Evolutionary conservation across 1,139 yeast genomes (phyloP), one percentile per base, ranked within the genome.

Genomic region (Yamadazyma spencermartinsiae): DNA sequence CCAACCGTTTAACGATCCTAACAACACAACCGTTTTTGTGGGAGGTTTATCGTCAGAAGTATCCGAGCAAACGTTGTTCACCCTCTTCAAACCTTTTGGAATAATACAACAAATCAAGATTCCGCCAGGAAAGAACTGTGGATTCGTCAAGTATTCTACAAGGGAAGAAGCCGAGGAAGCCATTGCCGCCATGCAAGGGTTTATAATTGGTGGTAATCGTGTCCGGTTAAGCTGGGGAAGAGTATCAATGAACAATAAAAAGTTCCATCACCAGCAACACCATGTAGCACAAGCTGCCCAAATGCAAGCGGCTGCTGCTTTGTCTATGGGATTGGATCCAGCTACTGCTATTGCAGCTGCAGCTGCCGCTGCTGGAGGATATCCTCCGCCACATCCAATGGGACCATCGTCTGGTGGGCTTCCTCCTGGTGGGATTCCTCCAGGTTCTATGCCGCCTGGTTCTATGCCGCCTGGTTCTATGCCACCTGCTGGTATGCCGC

Each of bases 51-150:
- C 92, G 7, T 71, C 82, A 15, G 80, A 82, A 37, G 89, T 87
- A 19, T 72, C 80, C 12, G 97, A 88, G 55, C 84, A 81, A 36
- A 86, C 89, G 28, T 65, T 90, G 36, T 76, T 82, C 48, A 70
- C 86, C 4, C 72, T 84, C 37, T 89, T 89, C 64, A 81, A 81
- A 52, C 87, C 94, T 11, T 90, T 86, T 67, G 98, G 98, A 20
- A 76, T 76, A 38, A 86, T 90, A 46, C 77, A 83, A 39, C 88
- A 86, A 53, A 92, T 89, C 37, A 87, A 88, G 58, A 86, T 89
- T 36, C 96, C 96, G 8, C 82, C 84, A 4, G 96, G 96, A 12
- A 89, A 89, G 58, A 94, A 94, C 41, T 89, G 97, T 64, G 98
- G 96, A 1, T 90, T 89, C 65, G 90, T 89, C 40, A 94, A 86